Evolutionary conservation across 2,329 filamentous ascomycete species (phyloP), one percentile per base, ranked within the genome.

Genomic region (Colletotrichum euphorbiae): DNA sequence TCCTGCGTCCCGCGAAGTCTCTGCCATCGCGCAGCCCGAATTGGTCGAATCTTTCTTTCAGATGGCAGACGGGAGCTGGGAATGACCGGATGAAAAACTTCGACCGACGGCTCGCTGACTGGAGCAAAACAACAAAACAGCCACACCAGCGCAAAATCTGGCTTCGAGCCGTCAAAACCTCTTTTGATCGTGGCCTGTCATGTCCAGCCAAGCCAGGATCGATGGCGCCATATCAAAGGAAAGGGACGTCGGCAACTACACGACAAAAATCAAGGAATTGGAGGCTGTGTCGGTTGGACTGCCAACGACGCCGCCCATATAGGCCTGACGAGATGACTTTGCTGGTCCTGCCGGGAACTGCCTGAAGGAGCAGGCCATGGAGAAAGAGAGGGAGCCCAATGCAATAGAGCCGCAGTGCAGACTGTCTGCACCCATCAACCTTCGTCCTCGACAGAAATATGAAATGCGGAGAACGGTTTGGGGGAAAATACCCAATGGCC

Each of bases 381-480:
- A 33, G 46, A n/a, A 48, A 56, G 36, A 42, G 52, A 33, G 28
- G 13, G n/a, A 17, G 15, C 9, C n/a, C 13, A 31, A 42, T 6
- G 33, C 52, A 56, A 40, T 13, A 59, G 56, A 59, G 56, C 56
- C 56, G 56, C 56, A 48, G 28, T 17, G 31, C 56, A 38, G 56
- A 59, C 0, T 21, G 43, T 48, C 54, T 45, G 54, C 40, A 19
- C 19, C 38, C 19, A 33, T 43, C 38, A 50, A 36, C 43, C 43
- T 48, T n/a, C 21, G 24, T 21, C 56, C 43, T 59, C n/a, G 17
- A 43, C 21, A 28, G 13, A 28, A 43, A n/a, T n/a, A n/a, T 42
- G 38, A 45, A 50, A 50, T 59, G 56, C 56, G 56, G 56, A 59
- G 56, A 59, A 24, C 3, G 28, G 24, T 31, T 56, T 42, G 24